Conservation (phyloP, 75 land plant species). For the Cryptomeria japonica region DNA sequence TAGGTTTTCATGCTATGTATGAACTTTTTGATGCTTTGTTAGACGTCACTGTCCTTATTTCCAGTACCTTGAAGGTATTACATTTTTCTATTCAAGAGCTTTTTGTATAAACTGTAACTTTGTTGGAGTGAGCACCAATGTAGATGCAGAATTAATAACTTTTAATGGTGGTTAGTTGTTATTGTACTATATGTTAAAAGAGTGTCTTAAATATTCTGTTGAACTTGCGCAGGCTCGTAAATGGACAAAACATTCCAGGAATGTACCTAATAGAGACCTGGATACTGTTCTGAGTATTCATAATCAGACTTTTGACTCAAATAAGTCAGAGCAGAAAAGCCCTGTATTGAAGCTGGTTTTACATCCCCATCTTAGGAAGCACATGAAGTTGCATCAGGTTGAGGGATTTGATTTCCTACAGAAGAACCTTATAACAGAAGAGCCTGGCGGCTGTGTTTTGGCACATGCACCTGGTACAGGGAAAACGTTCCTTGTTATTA, state of each 20-base stretch:
- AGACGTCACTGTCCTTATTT: neutral
- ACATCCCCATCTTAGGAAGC: slow-evolving; percentile 56
- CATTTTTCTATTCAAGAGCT: neutral
- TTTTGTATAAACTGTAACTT: neutral
- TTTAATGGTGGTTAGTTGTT: neutral
- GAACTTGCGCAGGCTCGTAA: slow-evolving; percentile 27
- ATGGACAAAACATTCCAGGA: slow-evolving; percentile 22
- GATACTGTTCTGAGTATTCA: slow-evolving; percentile 20
- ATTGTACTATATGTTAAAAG: neutral
- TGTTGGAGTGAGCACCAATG: neutral
- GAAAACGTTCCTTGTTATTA: slow-evolving; percentile 80
- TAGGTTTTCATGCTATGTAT: no score
- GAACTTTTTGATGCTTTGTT: no score
- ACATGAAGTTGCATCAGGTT: slow-evolving; percentile 74
- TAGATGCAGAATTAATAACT: neutral
- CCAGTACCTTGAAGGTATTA: neutral
- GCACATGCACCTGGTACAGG: slow-evolving; percentile 99
- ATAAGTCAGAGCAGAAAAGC: slow-evolving; percentile 15
- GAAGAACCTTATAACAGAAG: slow-evolving; percentile 61
- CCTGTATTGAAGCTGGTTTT: slow-evolving; percentile 35
- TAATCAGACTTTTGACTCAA: slow-evolving; percentile 1
- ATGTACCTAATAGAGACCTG: slow-evolving; percentile 12
- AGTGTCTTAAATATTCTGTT: neutral
- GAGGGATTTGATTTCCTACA: slow-evolving; percentile 81
- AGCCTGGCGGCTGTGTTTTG: slow-evolving; percentile 88